phyloP scores from a whole-genome alignment of 1,139 yeast species.

The Meyerozyma elateridarum region DNA sequence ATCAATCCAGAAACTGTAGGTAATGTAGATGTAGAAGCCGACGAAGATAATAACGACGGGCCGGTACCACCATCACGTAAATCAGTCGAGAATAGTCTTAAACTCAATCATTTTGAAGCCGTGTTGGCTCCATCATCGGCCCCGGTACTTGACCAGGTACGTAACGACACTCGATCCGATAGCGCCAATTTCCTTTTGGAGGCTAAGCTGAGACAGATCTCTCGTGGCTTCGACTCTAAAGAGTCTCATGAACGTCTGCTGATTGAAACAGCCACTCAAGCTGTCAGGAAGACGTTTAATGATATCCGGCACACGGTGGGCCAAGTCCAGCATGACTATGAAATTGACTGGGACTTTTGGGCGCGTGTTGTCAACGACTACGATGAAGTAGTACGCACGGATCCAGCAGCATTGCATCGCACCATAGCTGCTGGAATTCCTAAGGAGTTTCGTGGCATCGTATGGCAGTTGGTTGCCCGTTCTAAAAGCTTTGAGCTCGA shows the following conservation, averaged over 20 bases:
- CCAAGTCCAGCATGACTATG: constrained; percentile 33
- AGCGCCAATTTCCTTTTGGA: constrained; percentile 33
- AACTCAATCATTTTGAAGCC: too few species aligned
- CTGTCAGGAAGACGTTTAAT: constrained; percentile 60
- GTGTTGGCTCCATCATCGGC: too few species aligned
- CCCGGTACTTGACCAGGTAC: too few species aligned
- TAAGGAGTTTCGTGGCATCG: constrained; percentile 73
- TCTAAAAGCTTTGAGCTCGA: constrained; percentile 72
- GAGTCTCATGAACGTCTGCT: constrained; percentile 39
- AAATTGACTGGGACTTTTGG: constrained; percentile 86
- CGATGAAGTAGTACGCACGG: constrained; percentile 55
- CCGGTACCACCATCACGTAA: constrained; percentile 4
- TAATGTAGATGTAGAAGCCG: constrained; percentile 5
- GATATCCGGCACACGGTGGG: constrained; percentile 46
- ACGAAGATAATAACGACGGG: constrained; percentile 6
- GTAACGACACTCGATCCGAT: too few species aligned
- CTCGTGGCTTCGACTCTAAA: constrained; percentile 26
- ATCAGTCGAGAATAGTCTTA: too few species aligned
- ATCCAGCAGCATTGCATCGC: constrained; percentile 54
- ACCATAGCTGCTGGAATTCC: constrained; percentile 79
- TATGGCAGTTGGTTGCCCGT: constrained; percentile 89
- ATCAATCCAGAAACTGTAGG: too few species aligned
- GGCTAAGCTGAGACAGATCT: constrained; percentile 30
- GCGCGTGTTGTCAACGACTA: constrained; percentile 73
- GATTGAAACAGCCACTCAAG: constrained; percentile 54